Conservation (phyloP, 768 basidiomycete species). For the Pleurotus platypus region DNA sequence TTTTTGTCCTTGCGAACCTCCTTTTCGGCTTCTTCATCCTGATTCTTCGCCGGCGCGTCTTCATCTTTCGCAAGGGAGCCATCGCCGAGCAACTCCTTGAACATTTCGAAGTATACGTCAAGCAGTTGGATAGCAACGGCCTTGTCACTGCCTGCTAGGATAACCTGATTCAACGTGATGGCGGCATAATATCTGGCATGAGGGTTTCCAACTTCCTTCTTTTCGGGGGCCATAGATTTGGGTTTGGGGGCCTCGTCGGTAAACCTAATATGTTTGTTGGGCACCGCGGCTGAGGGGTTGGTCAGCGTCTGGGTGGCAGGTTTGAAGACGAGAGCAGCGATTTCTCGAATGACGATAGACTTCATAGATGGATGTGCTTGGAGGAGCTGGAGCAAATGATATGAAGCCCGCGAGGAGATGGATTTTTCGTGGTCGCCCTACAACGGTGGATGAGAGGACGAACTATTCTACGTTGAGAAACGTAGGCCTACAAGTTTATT, state of each 20-base stretch:
- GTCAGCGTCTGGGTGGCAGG: slow-evolving; percentile 31
- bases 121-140: slow-evolving; percentile 77
- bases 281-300: slow-evolving; percentile 30
- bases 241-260: slow-evolving; percentile 32
- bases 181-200: slow-evolving; percentile 90
- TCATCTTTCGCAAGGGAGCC: slow-evolving; percentile 26
- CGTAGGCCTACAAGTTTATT: slow-evolving; percentile 73
- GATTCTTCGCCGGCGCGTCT: slow-evolving; percentile 27
- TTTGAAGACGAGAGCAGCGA: slow-evolving; percentile 73
- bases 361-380: slow-evolving; percentile 96
- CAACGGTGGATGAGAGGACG: no score
- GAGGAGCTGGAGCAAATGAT: slow-evolving; percentile 84
- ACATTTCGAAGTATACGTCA: slow-evolving; percentile 92
- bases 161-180: slow-evolving; percentile 93
- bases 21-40: slow-evolving; percentile 27
- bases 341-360: slow-evolving; percentile 80
- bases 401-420: slow-evolving; percentile 85
- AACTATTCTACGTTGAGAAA: no score
- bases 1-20: slow-evolving; percentile 27
- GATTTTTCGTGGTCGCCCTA: slow-evolving; percentile 89
- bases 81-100: slow-evolving; percentile 81
- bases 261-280: slow-evolving; percentile 54
- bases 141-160: slow-evolving; percentile 64
- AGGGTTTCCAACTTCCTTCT: slow-evolving; percentile 45
- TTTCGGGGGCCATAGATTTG: slow-evolving; percentile 19